A percentile compares a stretch with the other conserved stretches of the same genome.
Evolutionary conservation across 2,329 filamentous ascomycete genomes (phyloP).

Genomic region (Orbilia brochopaga): DNA sequence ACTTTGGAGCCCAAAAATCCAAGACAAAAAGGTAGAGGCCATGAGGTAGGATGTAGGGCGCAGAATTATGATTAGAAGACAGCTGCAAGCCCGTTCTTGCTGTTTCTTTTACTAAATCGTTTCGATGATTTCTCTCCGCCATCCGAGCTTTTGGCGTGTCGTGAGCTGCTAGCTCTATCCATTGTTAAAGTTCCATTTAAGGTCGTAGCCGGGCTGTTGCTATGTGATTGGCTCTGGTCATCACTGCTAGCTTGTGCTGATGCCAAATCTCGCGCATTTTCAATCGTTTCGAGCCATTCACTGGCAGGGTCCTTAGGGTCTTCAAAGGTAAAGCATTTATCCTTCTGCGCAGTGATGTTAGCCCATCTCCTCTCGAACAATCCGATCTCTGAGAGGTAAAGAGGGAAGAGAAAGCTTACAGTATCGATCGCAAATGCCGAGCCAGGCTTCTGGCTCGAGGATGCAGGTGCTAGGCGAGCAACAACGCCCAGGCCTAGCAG

Average conservation of each 20-base stretch:
- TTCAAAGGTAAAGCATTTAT: conserved; percentile 91
- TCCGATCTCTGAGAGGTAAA: no score
- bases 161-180: conserved; percentile 64
- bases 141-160: conserved; percentile 63
- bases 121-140: conserved; percentile 59
- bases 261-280: conserved; percentile 83
- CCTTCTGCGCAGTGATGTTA: conserved; percentile 65
- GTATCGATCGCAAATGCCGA: conserved; percentile 73
- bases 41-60: neutral
- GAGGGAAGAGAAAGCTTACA: conserved; percentile 66
- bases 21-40: neutral
- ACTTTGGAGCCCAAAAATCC: neutral
- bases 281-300: conserved; percentile 90
- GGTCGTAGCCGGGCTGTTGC: conserved; percentile 72
- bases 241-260: conserved; percentile 59
- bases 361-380: conserved; percentile 15
- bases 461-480: conserved; percentile 71
- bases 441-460: conserved; percentile 79
- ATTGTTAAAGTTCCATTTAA: conserved; percentile 65
- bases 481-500: conserved; percentile 80
- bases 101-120: conserved; percentile 88
- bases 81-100: conserved; percentile 89
- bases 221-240: conserved; percentile 33
- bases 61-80: conserved; percentile 67
- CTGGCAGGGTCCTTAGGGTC: conserved; percentile 83